A percentile compares a stretch with the other conserved stretches of the same genome.
Conservation (phyloP, 768 basidiomycete genomes). For the Lyophyllum semitale region DNA sequence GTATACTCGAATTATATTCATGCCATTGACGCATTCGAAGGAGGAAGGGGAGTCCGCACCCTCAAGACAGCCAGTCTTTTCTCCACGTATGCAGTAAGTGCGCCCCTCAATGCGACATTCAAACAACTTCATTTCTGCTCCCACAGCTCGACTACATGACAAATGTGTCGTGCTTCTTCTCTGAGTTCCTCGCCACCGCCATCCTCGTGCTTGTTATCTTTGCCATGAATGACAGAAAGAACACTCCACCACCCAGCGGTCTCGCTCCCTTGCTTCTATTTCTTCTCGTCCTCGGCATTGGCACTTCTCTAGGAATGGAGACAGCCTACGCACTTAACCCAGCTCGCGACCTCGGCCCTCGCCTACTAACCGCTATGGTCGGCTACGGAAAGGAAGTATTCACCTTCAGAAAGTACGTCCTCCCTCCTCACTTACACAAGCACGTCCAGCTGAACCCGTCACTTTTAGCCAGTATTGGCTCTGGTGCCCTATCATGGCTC, state of each 20-base stretch:
- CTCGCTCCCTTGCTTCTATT: conserved; percentile 59
- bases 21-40: conserved; percentile 68
- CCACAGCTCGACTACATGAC: conserved; percentile 39
- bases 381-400: conserved; percentile 58
- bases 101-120: background rate
- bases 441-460: background rate
- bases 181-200: conserved; percentile 59
- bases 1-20: conserved; percentile 71
- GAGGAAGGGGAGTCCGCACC: conserved; percentile 54
- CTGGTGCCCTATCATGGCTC: conserved; percentile 65
- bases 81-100: conserved; percentile 59
- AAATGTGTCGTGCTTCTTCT: conserved; percentile 40
- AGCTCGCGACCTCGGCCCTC: conserved; percentile 54
- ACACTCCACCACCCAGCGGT: conserved; percentile 48
- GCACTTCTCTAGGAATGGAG: conserved; percentile 60
- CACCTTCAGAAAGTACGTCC: conserved; percentile 39
- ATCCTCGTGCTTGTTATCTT: conserved; percentile 58
- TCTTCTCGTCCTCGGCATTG: conserved; percentile 56
- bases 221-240: conserved; percentile 52
- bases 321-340: conserved; percentile 50
- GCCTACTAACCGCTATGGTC: conserved; percentile 66
- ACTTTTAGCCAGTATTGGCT: conserved; percentile 65
- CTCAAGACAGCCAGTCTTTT: conserved; percentile 59
- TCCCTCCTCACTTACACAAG: background rate
- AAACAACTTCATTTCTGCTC: background rate